Base-by-base conservation (phyloP, 2,329 filamentous ascomycete genomes). In the Claviceps sp. region DNA sequence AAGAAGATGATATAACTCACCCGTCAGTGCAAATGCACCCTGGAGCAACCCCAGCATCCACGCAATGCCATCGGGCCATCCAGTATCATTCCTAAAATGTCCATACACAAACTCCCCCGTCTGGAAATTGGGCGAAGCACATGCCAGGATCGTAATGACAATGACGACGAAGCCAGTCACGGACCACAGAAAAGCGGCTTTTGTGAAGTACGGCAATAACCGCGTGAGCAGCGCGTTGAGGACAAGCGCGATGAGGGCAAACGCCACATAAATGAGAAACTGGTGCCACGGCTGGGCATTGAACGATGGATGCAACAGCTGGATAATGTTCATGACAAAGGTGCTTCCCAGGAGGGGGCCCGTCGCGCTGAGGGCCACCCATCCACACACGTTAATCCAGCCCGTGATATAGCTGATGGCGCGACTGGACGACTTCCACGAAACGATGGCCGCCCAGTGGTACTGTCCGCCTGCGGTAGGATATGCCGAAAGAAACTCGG, bases 341-440 rank as follows among this genome's bases (percentile, higher is more conserved):
- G 82, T 76, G 57, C 79, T 83, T 13, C 80, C 82, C 5, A 88
- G 72, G 22, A 86, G 70, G 1, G 82, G 82, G 16, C 79, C 83
- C 0, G 82, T 85, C 7, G 84, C 83, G 4, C 79, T 81, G 50
- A 88, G 66, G 9, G 79, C 78, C 36, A 86, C 80, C 81, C 83
- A 87, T 16, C 82, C 83, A n/a, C 80, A 80, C 39, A 81, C 77
- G 58, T 82, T 84, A 63, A 82, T 85, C 83, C 83, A 88, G 29
- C 84, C 84, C 0, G 83, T 86, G 46, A 81, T 76, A 71, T 83
- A 88, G 46, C 80, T 83, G 11, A 86, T 73, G 34, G 79, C 69
- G 0, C 80, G 78, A 17, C 78, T 76, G 72, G 75, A 83, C 51
- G 66, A 68, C 53, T 74, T 72, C 71, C 80, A 82, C 36, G 77